Evolutionary conservation across 495 filamentous ascomycete genomes (phyloP), one percentile per base, ranked within the genome.

Genomic region (Aspergillus homomorphus): DNA sequence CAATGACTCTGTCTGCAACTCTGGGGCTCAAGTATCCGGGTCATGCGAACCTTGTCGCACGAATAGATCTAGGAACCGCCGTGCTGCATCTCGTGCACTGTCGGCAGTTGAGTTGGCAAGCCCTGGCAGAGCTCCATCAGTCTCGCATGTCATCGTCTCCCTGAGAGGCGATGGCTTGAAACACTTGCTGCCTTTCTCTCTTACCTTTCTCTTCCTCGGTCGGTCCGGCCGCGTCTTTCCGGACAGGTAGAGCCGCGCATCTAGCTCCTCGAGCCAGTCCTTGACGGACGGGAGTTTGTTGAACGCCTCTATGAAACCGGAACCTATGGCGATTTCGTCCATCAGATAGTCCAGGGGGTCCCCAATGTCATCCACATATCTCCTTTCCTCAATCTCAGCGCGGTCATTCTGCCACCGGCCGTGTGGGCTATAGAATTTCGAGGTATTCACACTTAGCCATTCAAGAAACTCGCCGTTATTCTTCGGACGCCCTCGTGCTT

Each of bases 401-500:
- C 7, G 0, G 30, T 69, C 62, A 10, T 43, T n/a, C 9, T 38
- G 15, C 70, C 69, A 75, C 16, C 4, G 16, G 15, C 72, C 70
- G 45, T 71, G 69, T 15, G 52, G 52, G 6, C 57, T 67, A 33
- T 72, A 72, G 38, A 65, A 64, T n/a, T 68, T 73, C 49, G 50
- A 60, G 1, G 56, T 59, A 3, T 56, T 57, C 18, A 64, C 65
- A 2, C 51, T 54, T 12, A 62, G 56, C 14, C 50, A 68, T 1
- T 48, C 49, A 21, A 66, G 44, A 16, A 72, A 62, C 10, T 60
- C 54, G 0, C 51, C 57, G 9, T 64, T 61, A 9, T 52, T 41
- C n/a, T 49, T 42, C 1, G 33, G 1, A 12, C 64, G 28, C 8
- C 52, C 51, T 0, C 56, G 26, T 1, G 26, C 14, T 2, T 42